These are phyloP conservation scores for Dalechampia spathulata DNA, from an alignment of 441 rosid genomes.

Conservation along the genomic window DNA sequence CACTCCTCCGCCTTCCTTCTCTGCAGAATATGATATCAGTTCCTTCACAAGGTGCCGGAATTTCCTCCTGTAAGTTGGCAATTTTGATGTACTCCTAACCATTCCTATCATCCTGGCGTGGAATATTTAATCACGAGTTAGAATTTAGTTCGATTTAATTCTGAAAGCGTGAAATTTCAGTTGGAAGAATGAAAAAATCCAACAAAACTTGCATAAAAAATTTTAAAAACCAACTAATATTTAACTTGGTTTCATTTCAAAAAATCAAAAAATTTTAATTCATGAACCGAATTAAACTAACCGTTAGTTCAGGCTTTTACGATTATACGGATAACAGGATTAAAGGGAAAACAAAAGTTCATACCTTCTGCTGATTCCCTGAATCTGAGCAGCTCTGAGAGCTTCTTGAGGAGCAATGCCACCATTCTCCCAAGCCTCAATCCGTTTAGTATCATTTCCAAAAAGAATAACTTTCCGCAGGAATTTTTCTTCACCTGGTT, in stretches of 20 bases:
- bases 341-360: background rate
- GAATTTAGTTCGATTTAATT: too few species aligned
- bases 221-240: too few species aligned
- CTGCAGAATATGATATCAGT: conserved; percentile 33
- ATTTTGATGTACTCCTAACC: conserved; percentile 49
- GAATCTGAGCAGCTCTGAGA: conserved; percentile 70
- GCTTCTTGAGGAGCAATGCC: conserved; percentile 38
- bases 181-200: too few species aligned
- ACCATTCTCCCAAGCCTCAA: conserved; percentile 56
- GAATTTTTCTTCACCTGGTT: conserved; percentile 51
- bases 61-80: conserved; percentile 66
- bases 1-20: conserved; percentile 24
- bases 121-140: background rate
- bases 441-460: conserved; percentile 37
- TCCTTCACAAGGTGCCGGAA: conserved; percentile 57
- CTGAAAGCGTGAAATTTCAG: too few species aligned
- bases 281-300: too few species aligned
- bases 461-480: conserved; percentile 54
- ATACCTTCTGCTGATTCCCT: conserved; percentile 83
- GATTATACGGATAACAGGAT: too few species aligned
- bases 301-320: too few species aligned
- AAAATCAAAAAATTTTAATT: too few species aligned
- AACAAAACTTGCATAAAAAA: too few species aligned
- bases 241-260: too few species aligned
- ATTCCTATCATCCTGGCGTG: conserved; percentile 66